phyloP scores from a whole-genome alignment of 2,329 filamentous ascomycete species.

The Cadophora gregata region DNA sequence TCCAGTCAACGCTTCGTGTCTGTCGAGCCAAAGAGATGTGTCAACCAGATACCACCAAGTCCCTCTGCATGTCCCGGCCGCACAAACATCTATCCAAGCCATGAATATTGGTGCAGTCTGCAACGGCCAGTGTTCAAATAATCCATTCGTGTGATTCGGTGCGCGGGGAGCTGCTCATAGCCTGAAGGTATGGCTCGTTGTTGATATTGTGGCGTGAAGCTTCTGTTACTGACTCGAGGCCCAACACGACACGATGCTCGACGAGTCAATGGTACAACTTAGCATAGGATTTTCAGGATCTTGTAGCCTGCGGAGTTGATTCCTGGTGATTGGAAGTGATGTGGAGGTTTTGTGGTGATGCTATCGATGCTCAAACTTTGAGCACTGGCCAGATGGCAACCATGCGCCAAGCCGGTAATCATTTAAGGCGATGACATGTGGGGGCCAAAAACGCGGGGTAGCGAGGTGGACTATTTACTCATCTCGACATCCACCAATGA shows the following conservation, averaged over 20 bases:
- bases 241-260: neutral
- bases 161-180: neutral
- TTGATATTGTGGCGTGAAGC: neutral
- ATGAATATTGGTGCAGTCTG: neutral
- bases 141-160: neutral
- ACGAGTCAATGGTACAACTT: neutral
- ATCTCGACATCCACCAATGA: too few species aligned
- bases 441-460: slow-evolving; percentile 1
- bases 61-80: neutral
- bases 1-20: neutral
- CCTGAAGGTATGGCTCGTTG: neutral
- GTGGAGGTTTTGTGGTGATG: neutral
- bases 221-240: neutral
- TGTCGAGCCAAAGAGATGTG: neutral
- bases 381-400: slow-evolving; percentile 25
- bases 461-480: neutral
- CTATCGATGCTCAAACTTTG: neutral
- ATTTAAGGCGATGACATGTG: neutral
- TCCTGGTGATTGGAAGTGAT: neutral
- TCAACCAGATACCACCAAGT: neutral
- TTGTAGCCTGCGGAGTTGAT: neutral
- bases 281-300: neutral
- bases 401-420: slow-evolving; percentile 28
- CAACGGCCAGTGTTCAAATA: neutral
- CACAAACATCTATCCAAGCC: neutral